These are phyloP conservation scores for Auricularia heimuer DNA, from an alignment of 768 basidiomycete genomes.

Conservation along the genomic window DNA sequence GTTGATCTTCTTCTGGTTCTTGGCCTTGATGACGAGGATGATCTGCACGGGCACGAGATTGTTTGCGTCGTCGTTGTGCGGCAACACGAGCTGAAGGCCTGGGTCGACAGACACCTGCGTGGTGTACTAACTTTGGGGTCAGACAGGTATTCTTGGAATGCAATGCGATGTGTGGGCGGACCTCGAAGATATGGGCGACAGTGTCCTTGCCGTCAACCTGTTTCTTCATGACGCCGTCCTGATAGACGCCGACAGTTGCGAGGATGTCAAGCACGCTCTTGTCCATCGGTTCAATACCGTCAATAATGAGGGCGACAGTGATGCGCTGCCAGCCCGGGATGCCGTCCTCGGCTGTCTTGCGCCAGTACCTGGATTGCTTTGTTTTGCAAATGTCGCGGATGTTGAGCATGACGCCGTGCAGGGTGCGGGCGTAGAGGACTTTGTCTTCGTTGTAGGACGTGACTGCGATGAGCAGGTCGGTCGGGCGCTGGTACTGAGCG, in stretches of 20 bases:
- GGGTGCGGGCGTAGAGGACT: slow-evolving; percentile 78
- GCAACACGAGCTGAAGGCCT: slow-evolving; percentile 82
- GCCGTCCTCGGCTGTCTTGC: slow-evolving; percentile 71
- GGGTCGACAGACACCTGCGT: slow-evolving; percentile 91
- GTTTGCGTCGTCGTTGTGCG: slow-evolving; percentile 81
- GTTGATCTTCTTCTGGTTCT: slow-evolving; percentile 95
- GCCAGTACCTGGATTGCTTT: slow-evolving; percentile 89
- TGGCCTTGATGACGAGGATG: slow-evolving; percentile 83
- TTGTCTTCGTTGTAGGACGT: slow-evolving; percentile 93
- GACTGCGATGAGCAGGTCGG: slow-evolving; percentile 89
- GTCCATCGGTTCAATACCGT: slow-evolving; percentile 92
- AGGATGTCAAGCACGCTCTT: slow-evolving; percentile 85
- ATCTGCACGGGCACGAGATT: slow-evolving; percentile 90
- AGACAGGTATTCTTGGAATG: slow-evolving; percentile 1
- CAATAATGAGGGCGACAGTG: slow-evolving; percentile 80
- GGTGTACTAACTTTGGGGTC: slow-evolving; percentile 57
- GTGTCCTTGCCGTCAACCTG: slow-evolving; percentile 68
- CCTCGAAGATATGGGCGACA: slow-evolving; percentile 88
- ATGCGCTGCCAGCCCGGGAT: slow-evolving; percentile 87
- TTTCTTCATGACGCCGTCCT: slow-evolving; percentile 94
- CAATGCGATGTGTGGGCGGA: slow-evolving; percentile 14
- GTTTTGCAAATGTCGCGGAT: slow-evolving; percentile 95
- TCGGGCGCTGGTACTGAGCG: slow-evolving; percentile 78
- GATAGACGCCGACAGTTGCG: slow-evolving; percentile 85
- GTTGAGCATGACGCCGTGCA: slow-evolving; percentile 96